Evolutionary conservation across 805 yeast genomes (phyloP), one percentile per base, ranked within the genome.

Genomic region (Kregervanrija fluxuum): DNA sequence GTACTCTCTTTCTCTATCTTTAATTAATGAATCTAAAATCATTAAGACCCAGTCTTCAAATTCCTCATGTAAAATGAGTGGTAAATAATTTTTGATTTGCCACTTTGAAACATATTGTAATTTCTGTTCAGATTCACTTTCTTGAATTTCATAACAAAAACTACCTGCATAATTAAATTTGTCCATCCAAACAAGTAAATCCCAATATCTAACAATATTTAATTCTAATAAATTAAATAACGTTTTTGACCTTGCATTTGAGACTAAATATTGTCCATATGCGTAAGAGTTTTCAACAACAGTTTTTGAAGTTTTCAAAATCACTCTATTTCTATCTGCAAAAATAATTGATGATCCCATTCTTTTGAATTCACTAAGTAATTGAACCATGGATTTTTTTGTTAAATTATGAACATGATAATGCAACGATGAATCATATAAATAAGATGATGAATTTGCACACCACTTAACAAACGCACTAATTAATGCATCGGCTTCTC

Each of bases 141-240:
- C 69, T 4, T 70, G 63, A 41, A 77, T 73, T 43, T 68, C 68
- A 14, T 56, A 54, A 54, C 80, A 75, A 47, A 68, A 69, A 41
- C 80, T 62, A 6, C 99, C 99, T 37, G 95, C 85, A 62, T 73
- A 89, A 57, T 93, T 93, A 55, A 77, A 78, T 53, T 83, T 81
- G 60, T 93, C 96, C 95, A 91, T 85, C 98, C 97, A 95, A 2
- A 93, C 67, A 50, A 93, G 67, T n/a, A 83, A 57, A 60, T 93
- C 97, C 99, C 99, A 93, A 58, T 86, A 89, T 55, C 79, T 80
- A 11, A 70, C 73, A 36, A 91, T 82, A 15, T 68, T 66, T 51
- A 93, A 64, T 53, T 90, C 97, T 52, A 93, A 66, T 60, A 80
- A 89, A 52, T 82, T 79, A 67, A 93, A 93, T 51, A 89, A 64